Percentiles rank a stretch among this genome's conserved stretches.
These are phyloP conservation scores for Copromyces sp. DNA, from an alignment of 495 filamentous ascomycete species.

Conservation along the genomic window DNA sequence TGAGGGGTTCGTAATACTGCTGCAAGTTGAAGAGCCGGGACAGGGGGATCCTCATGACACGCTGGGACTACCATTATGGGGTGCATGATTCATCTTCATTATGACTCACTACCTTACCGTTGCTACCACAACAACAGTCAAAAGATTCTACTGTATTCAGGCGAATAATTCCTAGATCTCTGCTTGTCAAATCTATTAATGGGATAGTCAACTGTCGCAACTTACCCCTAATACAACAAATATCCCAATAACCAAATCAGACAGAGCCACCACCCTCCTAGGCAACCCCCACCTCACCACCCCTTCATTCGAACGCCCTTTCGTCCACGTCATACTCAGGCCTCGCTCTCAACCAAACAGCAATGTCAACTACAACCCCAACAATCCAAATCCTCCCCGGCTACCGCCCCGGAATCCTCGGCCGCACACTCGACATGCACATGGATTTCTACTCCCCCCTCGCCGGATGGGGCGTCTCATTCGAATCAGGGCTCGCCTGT, in stretches of 20 bases:
- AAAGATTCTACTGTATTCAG: too few relatives aligned
- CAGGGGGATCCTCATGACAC: neutral
- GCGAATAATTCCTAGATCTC: too few relatives aligned
- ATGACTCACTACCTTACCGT: neutral
- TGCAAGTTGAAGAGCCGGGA: neutral
- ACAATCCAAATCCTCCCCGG: conserved; percentile 14
- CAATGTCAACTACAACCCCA: neutral
- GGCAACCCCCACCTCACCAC: neutral
- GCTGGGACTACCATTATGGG: neutral
- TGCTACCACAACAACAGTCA: neutral
- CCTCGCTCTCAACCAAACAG: neutral
- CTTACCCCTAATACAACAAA: too few relatives aligned
- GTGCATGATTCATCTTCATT: neutral
- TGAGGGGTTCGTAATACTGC: neutral
- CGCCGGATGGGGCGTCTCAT: conserved; percentile 14
- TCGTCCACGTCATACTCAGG: neutral
- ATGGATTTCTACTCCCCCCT: conserved; percentile 15
- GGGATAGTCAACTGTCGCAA: too few relatives aligned
- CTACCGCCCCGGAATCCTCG: conserved; percentile 25
- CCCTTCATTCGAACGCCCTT: neutral
- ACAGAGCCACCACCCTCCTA: neutral
- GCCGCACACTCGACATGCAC: conserved; percentile 22
- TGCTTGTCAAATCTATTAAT: too few relatives aligned
- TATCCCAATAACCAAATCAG: neutral
- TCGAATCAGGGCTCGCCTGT: conserved; percentile 13